Base-by-base conservation (phyloP, 2,329 filamentous ascomycete species). In the Colletotrichum karsti region DNA sequence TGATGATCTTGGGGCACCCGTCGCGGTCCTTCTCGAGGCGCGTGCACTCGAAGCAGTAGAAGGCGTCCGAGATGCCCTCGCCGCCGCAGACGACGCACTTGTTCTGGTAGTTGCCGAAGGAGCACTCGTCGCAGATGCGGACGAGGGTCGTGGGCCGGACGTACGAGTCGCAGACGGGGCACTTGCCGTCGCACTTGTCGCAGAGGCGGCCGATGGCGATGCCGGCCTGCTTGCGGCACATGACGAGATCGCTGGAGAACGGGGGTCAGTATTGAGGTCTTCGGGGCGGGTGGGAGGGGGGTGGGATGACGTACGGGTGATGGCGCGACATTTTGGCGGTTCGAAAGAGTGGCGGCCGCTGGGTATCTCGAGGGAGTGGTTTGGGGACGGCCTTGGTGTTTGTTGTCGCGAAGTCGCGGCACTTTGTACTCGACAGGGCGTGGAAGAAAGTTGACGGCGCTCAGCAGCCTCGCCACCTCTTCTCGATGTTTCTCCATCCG, bases 121-220 rank as follows among this genome's bases (percentile, higher is more conserved):
- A 95, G 87, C 96, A 99, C 84, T 99, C 96, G 85, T 99, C 96
- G 86, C 96, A 99, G 84, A 99, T 98, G 77, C 95, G 94, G 69
- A 97, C 96, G 64, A 98, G 91, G 8, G 96, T 98, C 28, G 96
- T 99, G 12, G 96, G 96, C 15, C 96, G 95, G 71, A 99, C 96
- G 88, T 99, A 99, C 69, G 93, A 97, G 81, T 99, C 96, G 90
- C 96, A 99, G 69, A 99, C 95, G 72, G 96, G 96, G 77, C 96
- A 99, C 86, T 99, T 99, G 81, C 96, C 96, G 84, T 99, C 96
- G 87, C 96, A 99, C 85, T 99, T 99, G 85, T 99, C 96, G 88
- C 96, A 99, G 78, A 99, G 93, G 64, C 96, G 95, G 79, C 96
- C 96, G 88, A 99, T 97, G 76, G 95, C 93, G 80, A 98, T 98